Percentiles rank a stretch among this genome's conserved stretches.
Conservation (phyloP, 2,329 filamentous ascomycete species). For the Elsinoe ampelina region DNA sequence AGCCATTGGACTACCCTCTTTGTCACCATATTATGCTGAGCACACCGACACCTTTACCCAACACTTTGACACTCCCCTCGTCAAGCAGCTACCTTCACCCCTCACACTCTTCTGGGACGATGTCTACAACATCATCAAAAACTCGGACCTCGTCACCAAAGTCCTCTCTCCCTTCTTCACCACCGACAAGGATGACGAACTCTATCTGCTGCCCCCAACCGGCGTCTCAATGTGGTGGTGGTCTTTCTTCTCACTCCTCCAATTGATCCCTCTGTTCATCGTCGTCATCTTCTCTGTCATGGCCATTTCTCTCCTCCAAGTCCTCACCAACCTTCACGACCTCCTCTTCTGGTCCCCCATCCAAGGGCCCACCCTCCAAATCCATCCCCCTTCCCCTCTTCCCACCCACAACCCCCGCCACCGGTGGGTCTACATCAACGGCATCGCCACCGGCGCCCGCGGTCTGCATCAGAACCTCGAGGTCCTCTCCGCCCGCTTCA, state of each 20-base stretch:
- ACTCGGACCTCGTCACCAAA: not conserved
- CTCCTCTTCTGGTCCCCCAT: constrained; percentile 10
- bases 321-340: not conserved
- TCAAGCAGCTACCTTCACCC: not conserved
- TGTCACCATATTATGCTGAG: not conserved
- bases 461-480: constrained; percentile 5
- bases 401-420: not conserved
- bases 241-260: constrained; percentile 8
- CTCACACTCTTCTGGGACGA: constrained; percentile 6
- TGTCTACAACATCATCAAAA: not conserved
- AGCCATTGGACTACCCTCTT: not conserved
- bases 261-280: not conserved
- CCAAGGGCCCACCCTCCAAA: constrained; percentile 8
- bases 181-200: constrained; percentile 5
- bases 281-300: not conserved
- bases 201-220: constrained; percentile 4
- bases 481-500: constrained; percentile 11
- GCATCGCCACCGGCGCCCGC: constrained; percentile 6
- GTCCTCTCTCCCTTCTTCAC: constrained; percentile 7
- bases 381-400: not conserved
- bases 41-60: constrained; percentile 3
- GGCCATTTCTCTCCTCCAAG: not conserved
- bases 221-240: constrained; percentile 6
- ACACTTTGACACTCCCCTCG: constrained; percentile 1
- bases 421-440: constrained; percentile 13